Base-by-base conservation (phyloP, 768 basidiomycete species). In the Steccherinum ochraceum region DNA sequence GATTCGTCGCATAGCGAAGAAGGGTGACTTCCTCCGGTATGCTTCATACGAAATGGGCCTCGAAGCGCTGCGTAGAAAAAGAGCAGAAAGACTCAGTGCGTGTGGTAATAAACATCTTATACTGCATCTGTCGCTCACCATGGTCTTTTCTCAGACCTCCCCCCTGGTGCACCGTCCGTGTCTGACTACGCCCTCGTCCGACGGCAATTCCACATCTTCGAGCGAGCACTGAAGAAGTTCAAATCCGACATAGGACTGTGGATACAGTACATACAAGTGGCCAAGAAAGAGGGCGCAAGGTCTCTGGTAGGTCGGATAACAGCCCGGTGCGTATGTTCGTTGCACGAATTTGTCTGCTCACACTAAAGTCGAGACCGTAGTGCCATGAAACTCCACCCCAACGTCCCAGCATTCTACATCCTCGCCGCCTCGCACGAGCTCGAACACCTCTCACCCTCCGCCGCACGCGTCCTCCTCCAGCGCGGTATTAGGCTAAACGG, bases 31-130 rank as follows among this genome's bases (percentile, higher is more conserved):
- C 69, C 69, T 95, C 64, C 84, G 89, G 24, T 97, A 97, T 72
- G 85, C 81, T n/a, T 77, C 86, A 3, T 96, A 93, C 65, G 92
- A 94, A 70, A 93, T 92, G 83, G 78, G 78, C 11, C 75, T 96
- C 42, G 93, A 96, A 65, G 79, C 83, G 30, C 68, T 96, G 57
- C 73, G 90, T 24, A 74, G 80, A 58, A 91, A 93, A 62, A 76
- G 93, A 49, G 75, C 78, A 24, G 78, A 84, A 56, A 76, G 89
- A 26, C 64, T 90, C 48, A 80, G 91, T 93, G 64, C 49, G 80
- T 70, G 20, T 19, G 16, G 18, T n/a, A 16, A 51, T 48, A 20
- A 24, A 12, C 41, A n/a, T 23, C 7, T 19, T 43, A 18, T n/a
- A 19, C 18, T 43, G n/a, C 21, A 35, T 35, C n/a, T n/a, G n/a